Percentiles rank a stretch among this genome's conserved stretches.
These are phyloP conservation scores for Rhizopogon salebrosus DNA, from an alignment of 768 basidiomycete genomes.

Conservation along the genomic window DNA sequence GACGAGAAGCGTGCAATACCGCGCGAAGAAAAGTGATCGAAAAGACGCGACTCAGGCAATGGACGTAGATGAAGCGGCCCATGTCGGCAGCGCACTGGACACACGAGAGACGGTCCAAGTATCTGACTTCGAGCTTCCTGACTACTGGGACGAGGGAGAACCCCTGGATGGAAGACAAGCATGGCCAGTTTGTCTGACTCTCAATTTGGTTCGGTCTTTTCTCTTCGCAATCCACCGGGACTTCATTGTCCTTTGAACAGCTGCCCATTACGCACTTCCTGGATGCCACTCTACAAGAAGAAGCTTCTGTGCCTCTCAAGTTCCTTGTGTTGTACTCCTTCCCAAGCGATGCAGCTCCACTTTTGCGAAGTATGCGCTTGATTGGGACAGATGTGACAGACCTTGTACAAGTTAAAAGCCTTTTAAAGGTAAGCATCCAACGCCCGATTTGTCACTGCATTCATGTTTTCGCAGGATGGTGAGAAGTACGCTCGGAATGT, in stretches of 20 bases:
- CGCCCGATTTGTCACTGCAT: constrained; percentile 28
- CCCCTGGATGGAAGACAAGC: constrained; percentile 51
- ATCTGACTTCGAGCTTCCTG: constrained; percentile 81
- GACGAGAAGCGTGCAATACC: constrained; percentile 69
- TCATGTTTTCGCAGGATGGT: constrained; percentile 54
- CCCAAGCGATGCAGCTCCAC: constrained; percentile 27
- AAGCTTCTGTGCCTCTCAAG: constrained; percentile 56
- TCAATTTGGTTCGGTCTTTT: constrained; percentile 59
- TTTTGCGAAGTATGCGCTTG: constrained; percentile 59
- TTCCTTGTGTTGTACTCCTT: constrained; percentile 67
- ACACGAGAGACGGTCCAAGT: constrained; percentile 44
- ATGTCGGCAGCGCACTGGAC: constrained; percentile 49
- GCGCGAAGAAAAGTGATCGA: constrained; percentile 31
- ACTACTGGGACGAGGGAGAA: constrained; percentile 86
- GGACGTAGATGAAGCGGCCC: constrained; percentile 43
- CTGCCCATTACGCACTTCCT: constrained; percentile 58
- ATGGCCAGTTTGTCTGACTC: constrained; percentile 75
- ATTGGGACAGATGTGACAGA: constrained; percentile 60
- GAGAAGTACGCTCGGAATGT: constrained; percentile 60
- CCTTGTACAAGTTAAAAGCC: constrained; percentile 38
- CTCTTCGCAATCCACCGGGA: neutral
- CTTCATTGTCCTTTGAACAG: constrained; percentile 28
- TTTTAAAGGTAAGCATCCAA: constrained; percentile 46
- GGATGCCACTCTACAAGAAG: constrained; percentile 71
- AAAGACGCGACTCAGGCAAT: constrained; percentile 32